Evolutionary conservation across 2,329 filamentous ascomycete genomes (phyloP).

Genomic region (Fusarium oxysporum): DNA sequence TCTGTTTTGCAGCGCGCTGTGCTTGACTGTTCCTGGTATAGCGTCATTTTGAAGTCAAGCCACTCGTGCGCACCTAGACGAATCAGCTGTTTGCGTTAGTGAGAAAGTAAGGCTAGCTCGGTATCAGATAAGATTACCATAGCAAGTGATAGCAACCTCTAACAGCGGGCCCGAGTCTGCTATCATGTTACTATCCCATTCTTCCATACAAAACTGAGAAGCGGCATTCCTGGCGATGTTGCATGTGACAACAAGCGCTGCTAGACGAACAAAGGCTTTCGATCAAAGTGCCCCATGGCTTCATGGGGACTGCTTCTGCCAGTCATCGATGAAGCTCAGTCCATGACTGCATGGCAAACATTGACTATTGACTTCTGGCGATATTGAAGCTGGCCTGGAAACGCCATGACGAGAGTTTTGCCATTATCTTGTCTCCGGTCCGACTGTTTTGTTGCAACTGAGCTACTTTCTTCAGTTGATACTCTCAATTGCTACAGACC

Average conservation of each 20-base stretch:
- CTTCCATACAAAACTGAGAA: not conserved
- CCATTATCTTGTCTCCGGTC: not conserved
- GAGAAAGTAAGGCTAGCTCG: conserved; percentile 4
- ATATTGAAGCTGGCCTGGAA: conserved; percentile 5
- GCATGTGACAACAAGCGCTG: conserved; percentile 26
- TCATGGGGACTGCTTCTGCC: not conserved
- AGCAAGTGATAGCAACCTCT: not conserved
- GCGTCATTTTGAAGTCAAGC: conserved; percentile 38
- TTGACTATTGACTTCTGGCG: not conserved
- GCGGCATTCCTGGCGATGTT: not conserved
- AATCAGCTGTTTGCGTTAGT: conserved; percentile 37
- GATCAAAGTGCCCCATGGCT: conserved; percentile 5
- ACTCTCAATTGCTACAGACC: not conserved
- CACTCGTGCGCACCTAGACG: conserved; percentile 30
- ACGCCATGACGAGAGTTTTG: not conserved
- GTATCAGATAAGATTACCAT: not conserved
- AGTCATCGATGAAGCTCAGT: not conserved
- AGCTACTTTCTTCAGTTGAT: not conserved
- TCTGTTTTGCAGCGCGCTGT: conserved; percentile 27
- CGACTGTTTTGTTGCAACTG: not conserved
- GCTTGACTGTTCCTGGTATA: conserved; percentile 48
- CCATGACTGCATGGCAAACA: not conserved
- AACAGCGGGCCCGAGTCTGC: not conserved
- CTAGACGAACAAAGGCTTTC: not conserved
- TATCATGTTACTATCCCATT: conserved; percentile 6